phyloP scores from a whole-genome alignment of 208 protist genomes.

The Crithidia fasciculata region DNA sequence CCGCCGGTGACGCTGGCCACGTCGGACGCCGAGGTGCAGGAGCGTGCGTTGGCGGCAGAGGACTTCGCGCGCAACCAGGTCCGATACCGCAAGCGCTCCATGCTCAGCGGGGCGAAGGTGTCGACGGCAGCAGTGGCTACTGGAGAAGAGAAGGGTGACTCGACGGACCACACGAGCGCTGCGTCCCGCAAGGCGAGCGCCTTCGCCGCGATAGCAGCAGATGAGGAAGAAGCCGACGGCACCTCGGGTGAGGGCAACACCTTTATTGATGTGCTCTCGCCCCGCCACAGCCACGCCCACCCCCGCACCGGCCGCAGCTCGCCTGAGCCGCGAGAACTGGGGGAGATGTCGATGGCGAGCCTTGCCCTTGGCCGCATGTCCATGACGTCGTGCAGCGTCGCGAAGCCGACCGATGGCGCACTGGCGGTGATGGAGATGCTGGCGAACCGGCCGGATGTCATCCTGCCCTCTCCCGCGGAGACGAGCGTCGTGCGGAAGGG shows the following conservation, averaged over 20 bases:
- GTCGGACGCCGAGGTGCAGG: slow-evolving; percentile 64
- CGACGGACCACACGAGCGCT: not conserved
- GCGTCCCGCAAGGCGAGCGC: not conserved
- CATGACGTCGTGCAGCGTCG: slow-evolving; percentile 63
- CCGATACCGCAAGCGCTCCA: slow-evolving; percentile 15
- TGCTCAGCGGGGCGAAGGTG: not conserved
- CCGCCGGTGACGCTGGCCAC: slow-evolving; percentile 57
- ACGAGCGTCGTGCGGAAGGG: slow-evolving; percentile 60
- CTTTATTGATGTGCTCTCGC: not conserved
- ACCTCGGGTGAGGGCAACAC: not conserved
- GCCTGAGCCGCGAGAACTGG: slow-evolving; percentile 15
- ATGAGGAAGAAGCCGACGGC: not conserved
- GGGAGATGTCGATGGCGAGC: slow-evolving; percentile 42
- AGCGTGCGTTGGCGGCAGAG: slow-evolving; percentile 58
- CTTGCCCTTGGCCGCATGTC: slow-evolving; percentile 56
- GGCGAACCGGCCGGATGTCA: slow-evolving; percentile 55
- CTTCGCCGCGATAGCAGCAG: not conserved
- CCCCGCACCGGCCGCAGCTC: not conserved
- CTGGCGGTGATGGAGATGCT: slow-evolving; percentile 82
- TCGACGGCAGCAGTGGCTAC: not conserved
- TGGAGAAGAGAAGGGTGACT: not conserved
- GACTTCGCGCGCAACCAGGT: slow-evolving; percentile 45
- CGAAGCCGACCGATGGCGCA: slow-evolving; percentile 60
- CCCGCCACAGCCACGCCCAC: not conserved
- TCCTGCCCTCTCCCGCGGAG: slow-evolving; percentile 75